These are phyloP conservation scores for Claviceps cyperi DNA, from an alignment of 2,329 filamentous ascomycete genomes.

Conservation along the genomic window DNA sequence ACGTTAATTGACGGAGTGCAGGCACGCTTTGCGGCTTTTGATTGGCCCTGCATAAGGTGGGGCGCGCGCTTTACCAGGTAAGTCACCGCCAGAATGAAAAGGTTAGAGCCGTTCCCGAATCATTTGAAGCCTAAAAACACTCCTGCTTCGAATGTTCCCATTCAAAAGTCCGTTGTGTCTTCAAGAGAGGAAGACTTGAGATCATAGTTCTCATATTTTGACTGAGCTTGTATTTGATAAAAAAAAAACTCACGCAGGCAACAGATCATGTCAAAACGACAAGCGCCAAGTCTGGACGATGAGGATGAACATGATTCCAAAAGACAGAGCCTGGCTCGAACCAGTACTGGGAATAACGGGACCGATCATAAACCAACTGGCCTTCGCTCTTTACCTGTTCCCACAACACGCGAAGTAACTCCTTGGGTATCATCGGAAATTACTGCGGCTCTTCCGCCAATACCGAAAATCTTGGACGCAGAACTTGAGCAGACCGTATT, in stretches of 20 bases:
- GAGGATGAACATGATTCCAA: slow-evolving; percentile 5
- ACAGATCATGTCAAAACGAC: slow-evolving; percentile 3
- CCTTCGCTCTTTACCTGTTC: slow-evolving; percentile 1
- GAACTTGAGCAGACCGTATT: slow-evolving; percentile 49
- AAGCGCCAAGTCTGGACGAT: background rate
- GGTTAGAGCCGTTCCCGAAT: background rate
- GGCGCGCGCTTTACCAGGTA: background rate
- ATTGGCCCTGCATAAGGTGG: slow-evolving; percentile 5
- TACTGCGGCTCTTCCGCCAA: slow-evolving; percentile 32
- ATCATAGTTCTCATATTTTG: background rate
- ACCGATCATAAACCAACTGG: background rate
- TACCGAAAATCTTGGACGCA: slow-evolving; percentile 47
- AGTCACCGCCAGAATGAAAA: background rate
- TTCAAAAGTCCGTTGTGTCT: background rate
- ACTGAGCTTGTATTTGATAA: background rate
- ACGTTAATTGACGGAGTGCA: background rate
- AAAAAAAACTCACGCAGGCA: background rate
- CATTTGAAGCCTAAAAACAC: background rate
- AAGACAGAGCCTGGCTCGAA: background rate
- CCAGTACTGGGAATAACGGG: background rate
- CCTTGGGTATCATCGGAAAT: slow-evolving; percentile 39
- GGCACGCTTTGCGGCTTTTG: background rate
- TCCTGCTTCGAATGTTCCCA: background rate
- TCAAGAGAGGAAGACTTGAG: background rate
- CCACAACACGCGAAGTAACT: slow-evolving; percentile 16